Evolutionary conservation across 2,329 filamentous ascomycete genomes (phyloP), one percentile per base, ranked within the genome.

Genomic region (Colletotrichum shisoi): DNA sequence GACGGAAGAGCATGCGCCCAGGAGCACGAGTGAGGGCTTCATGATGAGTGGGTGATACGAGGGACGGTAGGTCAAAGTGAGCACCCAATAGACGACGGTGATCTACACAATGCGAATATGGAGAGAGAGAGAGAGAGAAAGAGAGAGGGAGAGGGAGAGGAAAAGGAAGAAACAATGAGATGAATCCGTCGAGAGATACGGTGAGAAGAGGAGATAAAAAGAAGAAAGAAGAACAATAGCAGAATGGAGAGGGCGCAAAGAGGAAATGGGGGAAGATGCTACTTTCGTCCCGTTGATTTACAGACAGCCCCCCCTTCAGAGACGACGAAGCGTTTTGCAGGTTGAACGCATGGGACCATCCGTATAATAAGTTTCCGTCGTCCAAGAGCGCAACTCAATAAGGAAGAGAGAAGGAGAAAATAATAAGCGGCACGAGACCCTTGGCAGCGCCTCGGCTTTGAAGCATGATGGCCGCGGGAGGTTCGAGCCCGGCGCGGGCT

Each of bases 281-380:
- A 59, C 48, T 48, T 67, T 58, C 64, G 64, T 68, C 65, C 61
- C 65, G 64, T 64, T 60, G 37, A 68, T 60, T 44, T 59, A 56
- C 24, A 21, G 9, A 27, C 42, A 19, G 19, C 13, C 45, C 34
- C 40, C 13, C 45, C 34, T 34, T 34, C 37, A n/a, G 24, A 27
- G 17, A 27, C 27, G 7, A 15, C 15, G 6, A 17, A 5, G 21
- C 31, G 42, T 7, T 31, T 31, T 8, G 27, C 27, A 48, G 12
- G 49, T 49, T 15, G 17, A 44, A 58, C n/a, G 39, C 45, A 58
- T 40, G 63, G 63, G 48, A 48, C 46, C 12, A 39, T 59, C 53
- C 52, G 54, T 39, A 39, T 39, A 39, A 46, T 8, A 34, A 64
- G 46, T 64, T 24, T 24, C 27, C 56, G 31, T 42, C 46, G 15